phyloP scores from a whole-genome alignment of 176 grass and related monocot genomes.

The Aegilops bicornis region DNA sequence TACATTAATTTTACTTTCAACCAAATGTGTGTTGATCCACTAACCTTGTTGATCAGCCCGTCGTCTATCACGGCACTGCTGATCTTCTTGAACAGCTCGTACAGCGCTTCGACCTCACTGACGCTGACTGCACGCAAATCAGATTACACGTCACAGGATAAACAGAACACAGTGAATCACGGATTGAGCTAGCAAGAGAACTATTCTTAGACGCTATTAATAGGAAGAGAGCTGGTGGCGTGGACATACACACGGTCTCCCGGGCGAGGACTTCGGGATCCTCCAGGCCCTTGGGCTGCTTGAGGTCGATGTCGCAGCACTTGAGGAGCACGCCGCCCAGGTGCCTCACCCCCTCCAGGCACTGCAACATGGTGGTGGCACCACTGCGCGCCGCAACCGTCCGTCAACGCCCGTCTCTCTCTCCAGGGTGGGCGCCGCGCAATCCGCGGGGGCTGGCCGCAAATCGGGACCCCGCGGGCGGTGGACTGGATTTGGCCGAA shows the following conservation, averaged over 20 bases:
- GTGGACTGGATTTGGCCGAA: background rate
- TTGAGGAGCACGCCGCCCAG: slow-evolving; percentile 52
- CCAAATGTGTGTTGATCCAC: background rate
- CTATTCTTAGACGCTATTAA: background rate
- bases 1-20: background rate
- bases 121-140: slow-evolving; percentile 69
- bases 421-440: background rate
- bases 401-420: background rate
- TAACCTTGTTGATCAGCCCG: slow-evolving; percentile 94
- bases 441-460: background rate
- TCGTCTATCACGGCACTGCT: slow-evolving; percentile 95
- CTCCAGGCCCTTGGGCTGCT: slow-evolving; percentile 64
- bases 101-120: slow-evolving; percentile 84
- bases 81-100: slow-evolving; percentile 97
- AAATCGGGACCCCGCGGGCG: background rate
- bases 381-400: background rate
- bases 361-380: slow-evolving; percentile 71
- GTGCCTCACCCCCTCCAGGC: slow-evolving; percentile 71
- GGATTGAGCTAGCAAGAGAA: background rate
- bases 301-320: slow-evolving; percentile 70
- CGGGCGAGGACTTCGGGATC: slow-evolving; percentile 78
- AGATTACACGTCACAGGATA: background rate
- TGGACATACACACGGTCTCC: slow-evolving; percentile 82
- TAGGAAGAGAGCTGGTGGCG: background rate
- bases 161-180: background rate